Evolutionary conservation across 108 stramenopile genomes (phyloP).

Genomic region (Stephanodiscus triporus): DNA sequence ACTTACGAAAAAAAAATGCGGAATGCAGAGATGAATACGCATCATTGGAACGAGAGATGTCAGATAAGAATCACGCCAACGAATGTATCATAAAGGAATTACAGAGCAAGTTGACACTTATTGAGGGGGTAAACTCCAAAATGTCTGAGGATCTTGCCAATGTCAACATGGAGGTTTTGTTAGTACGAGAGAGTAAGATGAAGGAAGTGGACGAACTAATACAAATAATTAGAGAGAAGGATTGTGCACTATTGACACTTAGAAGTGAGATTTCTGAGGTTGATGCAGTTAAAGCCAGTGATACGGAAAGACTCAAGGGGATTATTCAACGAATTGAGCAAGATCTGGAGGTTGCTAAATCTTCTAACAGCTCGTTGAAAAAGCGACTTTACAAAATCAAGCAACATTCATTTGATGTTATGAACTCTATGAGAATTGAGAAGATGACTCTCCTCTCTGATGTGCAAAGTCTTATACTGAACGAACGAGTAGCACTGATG

Average conservation of each 20-base stretch:
- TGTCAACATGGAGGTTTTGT: constrained; percentile 12
- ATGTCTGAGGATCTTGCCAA: constrained; percentile 14
- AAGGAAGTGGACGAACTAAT: constrained; percentile 31
- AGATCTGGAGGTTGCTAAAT: not conserved
- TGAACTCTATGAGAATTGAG: constrained; percentile 24
- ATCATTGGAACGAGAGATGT: constrained; percentile 19
- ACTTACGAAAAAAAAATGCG: constrained; percentile 17
- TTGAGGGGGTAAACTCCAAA: constrained; percentile 23
- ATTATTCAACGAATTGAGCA: constrained; percentile 19
- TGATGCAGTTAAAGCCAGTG: constrained; percentile 4
- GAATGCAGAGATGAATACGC: constrained; percentile 14
- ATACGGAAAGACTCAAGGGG: constrained; percentile 17
- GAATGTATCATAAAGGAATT: constrained; percentile 18
- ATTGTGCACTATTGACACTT: constrained; percentile 11
- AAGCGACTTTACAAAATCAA: constrained; percentile 19
- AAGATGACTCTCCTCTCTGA: constrained; percentile 26
- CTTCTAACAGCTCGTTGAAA: constrained; percentile 7
- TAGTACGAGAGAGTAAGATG: constrained; percentile 11
- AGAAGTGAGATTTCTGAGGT: not conserved
- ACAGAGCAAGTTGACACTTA: not conserved
- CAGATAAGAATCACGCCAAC: constrained; percentile 1
- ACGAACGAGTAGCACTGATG: constrained; percentile 19
- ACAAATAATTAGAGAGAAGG: constrained; percentile 21
- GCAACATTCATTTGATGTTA: constrained; percentile 9
- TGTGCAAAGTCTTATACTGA: constrained; percentile 15